These are phyloP conservation scores for Diplogelasinospora grovesii DNA, from an alignment of 495 filamentous ascomycete species.

Conservation along the genomic window DNA sequence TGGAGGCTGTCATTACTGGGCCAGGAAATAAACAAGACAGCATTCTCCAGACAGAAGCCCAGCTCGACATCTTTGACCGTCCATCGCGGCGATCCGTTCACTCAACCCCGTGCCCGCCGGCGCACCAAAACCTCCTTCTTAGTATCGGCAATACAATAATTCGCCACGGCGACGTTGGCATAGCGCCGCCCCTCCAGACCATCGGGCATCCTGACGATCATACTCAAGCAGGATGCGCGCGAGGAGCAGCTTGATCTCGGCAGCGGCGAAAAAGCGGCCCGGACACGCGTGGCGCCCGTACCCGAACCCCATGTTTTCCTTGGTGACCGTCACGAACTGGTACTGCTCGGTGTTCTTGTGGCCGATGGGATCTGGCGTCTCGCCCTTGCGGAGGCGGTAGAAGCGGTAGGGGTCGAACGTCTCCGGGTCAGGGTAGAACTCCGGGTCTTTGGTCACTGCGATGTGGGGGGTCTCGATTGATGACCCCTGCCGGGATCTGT, in stretches of 20 bases:
- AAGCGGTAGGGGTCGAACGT: conserved; percentile 5
- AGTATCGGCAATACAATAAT: too few species aligned
- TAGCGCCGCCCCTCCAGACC: background rate
- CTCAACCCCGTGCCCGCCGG: too few species aligned
- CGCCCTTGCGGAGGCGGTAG: conserved; percentile 4
- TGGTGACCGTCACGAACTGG: conserved; percentile 3
- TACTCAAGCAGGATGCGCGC: background rate
- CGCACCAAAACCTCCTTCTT: too few species aligned
- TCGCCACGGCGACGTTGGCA: too few species aligned
- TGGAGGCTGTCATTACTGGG: too few species aligned
- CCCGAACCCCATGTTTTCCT: conserved; percentile 31
- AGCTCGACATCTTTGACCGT: too few species aligned
- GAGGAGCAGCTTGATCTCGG: conserved; percentile 35
- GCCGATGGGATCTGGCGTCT: conserved; percentile 39
- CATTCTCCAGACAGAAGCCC: too few species aligned
- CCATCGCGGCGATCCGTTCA: too few species aligned
- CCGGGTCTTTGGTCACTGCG: too few species aligned
- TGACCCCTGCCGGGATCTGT: too few species aligned
- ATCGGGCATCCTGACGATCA: background rate
- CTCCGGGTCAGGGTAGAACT: background rate
- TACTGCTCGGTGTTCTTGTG: conserved; percentile 14
- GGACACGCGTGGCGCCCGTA: conserved; percentile 46
- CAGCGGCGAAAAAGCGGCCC: conserved; percentile 46
- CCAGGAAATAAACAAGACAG: too few species aligned
- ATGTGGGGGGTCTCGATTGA: too few species aligned